These are phyloP conservation scores for Golubevia sp. DNA, from an alignment of 1,284 basidiomycete genomes.

Conservation along the genomic window DNA sequence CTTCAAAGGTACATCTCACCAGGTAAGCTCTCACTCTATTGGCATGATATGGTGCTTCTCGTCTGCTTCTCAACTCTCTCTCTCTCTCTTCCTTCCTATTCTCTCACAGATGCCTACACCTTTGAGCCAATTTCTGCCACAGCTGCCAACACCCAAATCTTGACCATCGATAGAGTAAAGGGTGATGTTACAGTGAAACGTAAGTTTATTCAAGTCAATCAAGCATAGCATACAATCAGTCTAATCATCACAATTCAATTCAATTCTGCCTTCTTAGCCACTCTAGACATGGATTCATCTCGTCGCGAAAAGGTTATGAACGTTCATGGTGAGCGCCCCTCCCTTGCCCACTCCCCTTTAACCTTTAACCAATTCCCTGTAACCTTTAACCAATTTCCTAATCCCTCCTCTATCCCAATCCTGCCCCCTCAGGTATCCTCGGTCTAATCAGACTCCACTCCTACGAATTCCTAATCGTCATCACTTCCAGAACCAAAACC, in stretches of 20 bases:
- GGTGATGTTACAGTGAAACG: background rate
- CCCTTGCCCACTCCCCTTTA: slow-evolving; percentile 3
- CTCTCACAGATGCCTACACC: background rate
- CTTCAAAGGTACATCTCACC: background rate
- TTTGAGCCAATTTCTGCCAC: background rate
- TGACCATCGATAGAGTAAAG: background rate
- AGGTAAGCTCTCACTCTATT: background rate
- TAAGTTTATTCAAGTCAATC: background rate
- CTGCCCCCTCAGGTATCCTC: slow-evolving; percentile 38
- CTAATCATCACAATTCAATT: background rate
- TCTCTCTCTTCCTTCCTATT: background rate
- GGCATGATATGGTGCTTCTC: background rate
- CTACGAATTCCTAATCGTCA: slow-evolving; percentile 82
- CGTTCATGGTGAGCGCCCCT: slow-evolving; percentile 73
- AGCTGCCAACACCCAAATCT: background rate
- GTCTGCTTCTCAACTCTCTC: background rate
- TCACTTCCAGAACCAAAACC: slow-evolving; percentile 80
- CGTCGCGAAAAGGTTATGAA: slow-evolving; percentile 64
- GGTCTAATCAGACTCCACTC: slow-evolving; percentile 50
- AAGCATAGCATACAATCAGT: background rate
- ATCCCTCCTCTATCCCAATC: background rate
- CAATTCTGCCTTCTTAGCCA: background rate
- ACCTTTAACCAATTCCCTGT: background rate
- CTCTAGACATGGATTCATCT: slow-evolving; percentile 33
- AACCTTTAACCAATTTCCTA: background rate